phyloP scores from a whole-genome alignment of 768 basidiomycete genomes.

The Lactifluus volemus region DNA sequence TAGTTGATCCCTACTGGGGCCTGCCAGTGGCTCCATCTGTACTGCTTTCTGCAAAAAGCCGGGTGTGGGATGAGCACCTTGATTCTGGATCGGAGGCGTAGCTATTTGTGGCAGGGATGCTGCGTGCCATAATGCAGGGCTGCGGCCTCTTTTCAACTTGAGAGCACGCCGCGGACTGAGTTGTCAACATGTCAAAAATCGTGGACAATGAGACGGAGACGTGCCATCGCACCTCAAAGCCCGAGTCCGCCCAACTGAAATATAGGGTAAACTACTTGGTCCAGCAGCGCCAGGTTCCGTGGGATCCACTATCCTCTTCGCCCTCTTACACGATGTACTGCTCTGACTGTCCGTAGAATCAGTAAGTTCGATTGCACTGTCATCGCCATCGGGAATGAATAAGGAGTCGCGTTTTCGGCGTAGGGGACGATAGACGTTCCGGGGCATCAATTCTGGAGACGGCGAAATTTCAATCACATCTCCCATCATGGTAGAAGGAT shows the following conservation, averaged over 20 bases:
- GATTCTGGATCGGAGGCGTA: not conserved
- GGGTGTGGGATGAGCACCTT: not conserved
- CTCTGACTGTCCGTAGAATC: constrained; percentile 39
- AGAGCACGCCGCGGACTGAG: not conserved
- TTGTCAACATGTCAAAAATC: not conserved
- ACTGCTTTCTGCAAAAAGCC: not conserved
- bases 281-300: not conserved
- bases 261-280: not conserved
- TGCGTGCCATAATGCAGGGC: not conserved
- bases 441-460: constrained; percentile 9
- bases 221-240: constrained; percentile 2
- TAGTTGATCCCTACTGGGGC: not conserved
- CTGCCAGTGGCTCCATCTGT: not conserved
- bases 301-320: not conserved
- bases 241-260: not conserved
- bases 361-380: constrained; percentile 41
- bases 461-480: constrained; percentile 18
- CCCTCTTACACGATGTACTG: not conserved
- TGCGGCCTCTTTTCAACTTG: not conserved
- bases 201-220: not conserved
- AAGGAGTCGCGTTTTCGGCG: constrained; percentile 14
- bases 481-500: not conserved
- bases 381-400: constrained; percentile 4
- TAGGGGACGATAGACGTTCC: constrained; percentile 1
- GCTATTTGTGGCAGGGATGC: not conserved